phyloP scores from a whole-genome alignment of 768 basidiomycete genomes.

The Coprinopsis sp. region DNA sequence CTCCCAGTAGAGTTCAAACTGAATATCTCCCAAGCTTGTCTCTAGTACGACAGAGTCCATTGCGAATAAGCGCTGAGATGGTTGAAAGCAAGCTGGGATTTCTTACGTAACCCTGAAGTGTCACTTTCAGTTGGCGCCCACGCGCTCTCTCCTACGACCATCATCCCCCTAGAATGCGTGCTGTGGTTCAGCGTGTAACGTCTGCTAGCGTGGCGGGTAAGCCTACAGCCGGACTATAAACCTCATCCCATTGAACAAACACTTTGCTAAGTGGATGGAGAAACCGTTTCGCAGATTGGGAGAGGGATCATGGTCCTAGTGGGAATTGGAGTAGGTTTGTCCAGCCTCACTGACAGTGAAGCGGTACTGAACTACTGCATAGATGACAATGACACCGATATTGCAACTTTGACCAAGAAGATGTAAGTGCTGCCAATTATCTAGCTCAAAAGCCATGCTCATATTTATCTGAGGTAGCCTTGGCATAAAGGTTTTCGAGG shows the following conservation, averaged over 20 bases:
- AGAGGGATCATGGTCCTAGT: slow-evolving; percentile 87
- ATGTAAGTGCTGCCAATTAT: slow-evolving; percentile 47
- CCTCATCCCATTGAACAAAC: not conserved
- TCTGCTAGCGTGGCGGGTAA: slow-evolving; percentile 83
- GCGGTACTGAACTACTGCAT: slow-evolving; percentile 9
- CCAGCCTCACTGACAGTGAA: not conserved
- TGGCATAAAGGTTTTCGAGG: slow-evolving; percentile 67
- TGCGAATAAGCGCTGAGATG: not conserved
- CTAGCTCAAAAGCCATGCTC: not conserved
- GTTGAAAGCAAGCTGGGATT: not conserved
- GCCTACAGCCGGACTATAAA: slow-evolving; percentile 2
- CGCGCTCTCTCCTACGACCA: not conserved
- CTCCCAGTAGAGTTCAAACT: slow-evolving; percentile 88
- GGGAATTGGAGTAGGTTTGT: slow-evolving; percentile 77
- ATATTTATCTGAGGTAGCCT: slow-evolving; percentile 41
- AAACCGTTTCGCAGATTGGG: slow-evolving; percentile 77
- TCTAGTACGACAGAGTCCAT: slow-evolving; percentile 66
- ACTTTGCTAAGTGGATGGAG: slow-evolving; percentile 58
- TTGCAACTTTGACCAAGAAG: slow-evolving; percentile 72
- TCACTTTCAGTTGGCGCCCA: too few relatives aligned
- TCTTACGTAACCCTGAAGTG: slow-evolving; percentile 6
- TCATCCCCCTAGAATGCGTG: slow-evolving; percentile 57
- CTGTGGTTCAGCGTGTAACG: slow-evolving; percentile 78
- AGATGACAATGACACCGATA: slow-evolving; percentile 82
- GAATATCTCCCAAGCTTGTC: slow-evolving; percentile 82